Conservation (phyloP, 345 rosid genomes). For the Lumnitzera littorea region DNA sequence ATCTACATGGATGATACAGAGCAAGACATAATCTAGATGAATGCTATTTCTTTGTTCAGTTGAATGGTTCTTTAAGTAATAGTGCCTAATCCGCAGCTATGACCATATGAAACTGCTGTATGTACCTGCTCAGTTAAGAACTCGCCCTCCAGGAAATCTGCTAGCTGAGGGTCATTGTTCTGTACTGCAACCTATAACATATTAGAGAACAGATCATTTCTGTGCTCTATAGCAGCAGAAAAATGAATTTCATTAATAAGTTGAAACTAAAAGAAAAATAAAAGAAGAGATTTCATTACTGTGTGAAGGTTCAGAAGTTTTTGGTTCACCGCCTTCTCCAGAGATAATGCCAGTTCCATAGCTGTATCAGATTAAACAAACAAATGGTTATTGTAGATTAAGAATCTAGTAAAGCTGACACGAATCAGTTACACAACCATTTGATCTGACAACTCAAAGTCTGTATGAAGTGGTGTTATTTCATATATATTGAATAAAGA, state of each 20-base stretch:
- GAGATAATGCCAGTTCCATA: conserved; percentile 28
- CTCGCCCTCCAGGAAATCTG: conserved; percentile 31
- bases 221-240: background rate
- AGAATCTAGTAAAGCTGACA: no score
- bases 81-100: background rate
- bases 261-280: background rate
- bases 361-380: no score
- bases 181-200: conserved; percentile 27
- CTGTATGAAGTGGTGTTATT: no score
- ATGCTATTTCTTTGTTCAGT: background rate
- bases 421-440: no score
- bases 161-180: conserved; percentile 32
- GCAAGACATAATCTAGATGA: background rate
- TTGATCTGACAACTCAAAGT: no score
- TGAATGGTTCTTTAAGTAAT: background rate
- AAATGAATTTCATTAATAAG: background rate
- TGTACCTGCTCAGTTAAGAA: conserved; percentile 38
- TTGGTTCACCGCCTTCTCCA: conserved; percentile 45
- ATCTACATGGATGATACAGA: background rate
- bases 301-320: conserved; percentile 34
- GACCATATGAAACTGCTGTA: background rate
- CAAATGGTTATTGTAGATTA: no score
- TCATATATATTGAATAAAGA: no score
- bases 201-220: background rate
- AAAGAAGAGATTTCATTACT: conserved; percentile 18